Evolutionary conservation across 2,329 filamentous ascomycete genomes (phyloP), one percentile per base, ranked within the genome.

Genomic region (Clonostachys byssicola): DNA sequence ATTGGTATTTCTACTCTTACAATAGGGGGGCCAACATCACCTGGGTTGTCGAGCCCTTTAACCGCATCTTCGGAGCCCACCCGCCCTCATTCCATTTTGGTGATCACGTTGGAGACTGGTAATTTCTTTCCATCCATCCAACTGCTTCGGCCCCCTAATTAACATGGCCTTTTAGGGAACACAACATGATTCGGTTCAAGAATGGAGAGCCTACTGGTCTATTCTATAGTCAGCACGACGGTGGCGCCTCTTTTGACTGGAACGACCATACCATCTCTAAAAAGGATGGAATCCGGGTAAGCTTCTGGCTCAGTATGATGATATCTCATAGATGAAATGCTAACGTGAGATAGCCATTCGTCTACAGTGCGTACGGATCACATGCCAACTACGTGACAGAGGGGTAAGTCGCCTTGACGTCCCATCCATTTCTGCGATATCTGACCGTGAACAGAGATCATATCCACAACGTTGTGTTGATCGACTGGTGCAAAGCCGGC

Each of bases 401-500:
- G 16, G 64, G 64, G 64, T 65, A 53, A 43, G 54, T 41, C 12
- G 23, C 20, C 20, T 30, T 30, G 23, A 30, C 10, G 23, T 7
- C 12, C 4, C 2, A 44, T 20, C 38, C n/a, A 14, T 30, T 33
- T 39, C 23, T 23, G 6, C 8, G 12, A 20, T 13, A 30, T 12
- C 42, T 39, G n/a, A 20, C 33, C 5, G n/a, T 39, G 17, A n/a
- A 23, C 9, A 67, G 64, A 2, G 34, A 58, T 9, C 64, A 66
- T 40, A 40, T 66, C 5, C 65, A 67, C 40, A 59, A 67, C 34
- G 50, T 49, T 5, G 64, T 53, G 1, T 16, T 67, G 39, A 33
- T 62, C 12, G 65, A 67, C 47, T 62, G 61, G 34, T 67, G 65
- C 40, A 56, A 66, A n/a, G 49, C 56, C 38, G 65, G 65, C 1